Conservation (phyloP, 2,329 filamentous ascomycete genomes). For the Trichophyton rubrum region DNA sequence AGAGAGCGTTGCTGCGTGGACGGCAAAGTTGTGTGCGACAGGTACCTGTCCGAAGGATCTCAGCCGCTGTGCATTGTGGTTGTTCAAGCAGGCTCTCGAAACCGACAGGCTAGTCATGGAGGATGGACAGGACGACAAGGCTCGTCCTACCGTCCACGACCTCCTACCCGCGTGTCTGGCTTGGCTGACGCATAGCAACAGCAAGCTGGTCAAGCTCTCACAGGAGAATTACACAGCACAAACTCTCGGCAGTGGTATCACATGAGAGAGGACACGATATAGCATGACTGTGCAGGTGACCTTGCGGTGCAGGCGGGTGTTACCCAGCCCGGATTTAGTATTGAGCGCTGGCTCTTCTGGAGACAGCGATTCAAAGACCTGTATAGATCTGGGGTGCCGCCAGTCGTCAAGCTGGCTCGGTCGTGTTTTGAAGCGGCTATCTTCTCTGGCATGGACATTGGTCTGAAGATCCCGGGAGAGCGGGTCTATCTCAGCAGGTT, state of each 20-base stretch:
- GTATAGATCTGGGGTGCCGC: background rate
- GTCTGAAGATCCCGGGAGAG: background rate
- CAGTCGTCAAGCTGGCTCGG: background rate
- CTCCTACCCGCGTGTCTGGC: background rate
- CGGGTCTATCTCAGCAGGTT: background rate
- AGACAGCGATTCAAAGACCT: background rate
- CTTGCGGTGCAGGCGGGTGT: background rate
- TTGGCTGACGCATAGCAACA: background rate
- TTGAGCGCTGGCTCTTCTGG: background rate
- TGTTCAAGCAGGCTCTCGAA: conserved; percentile 2
- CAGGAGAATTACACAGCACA: background rate
- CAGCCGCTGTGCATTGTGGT: background rate
- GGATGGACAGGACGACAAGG: background rate
- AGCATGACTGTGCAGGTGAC: background rate
- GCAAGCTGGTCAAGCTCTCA: conserved; percentile 3
- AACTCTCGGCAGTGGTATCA: background rate
- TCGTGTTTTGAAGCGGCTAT: background rate
- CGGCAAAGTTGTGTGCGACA: background rate
- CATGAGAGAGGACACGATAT: background rate
- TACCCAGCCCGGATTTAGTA: background rate
- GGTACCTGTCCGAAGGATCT: background rate
- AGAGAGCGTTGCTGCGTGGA: background rate
- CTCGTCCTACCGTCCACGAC: background rate
- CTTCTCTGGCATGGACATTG: background rate
- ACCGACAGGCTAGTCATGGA: background rate